Evolutionary conservation across 2,329 filamentous ascomycete genomes (phyloP), one percentile per base, ranked within the genome.

Genomic region (Monilinia polystroma): DNA sequence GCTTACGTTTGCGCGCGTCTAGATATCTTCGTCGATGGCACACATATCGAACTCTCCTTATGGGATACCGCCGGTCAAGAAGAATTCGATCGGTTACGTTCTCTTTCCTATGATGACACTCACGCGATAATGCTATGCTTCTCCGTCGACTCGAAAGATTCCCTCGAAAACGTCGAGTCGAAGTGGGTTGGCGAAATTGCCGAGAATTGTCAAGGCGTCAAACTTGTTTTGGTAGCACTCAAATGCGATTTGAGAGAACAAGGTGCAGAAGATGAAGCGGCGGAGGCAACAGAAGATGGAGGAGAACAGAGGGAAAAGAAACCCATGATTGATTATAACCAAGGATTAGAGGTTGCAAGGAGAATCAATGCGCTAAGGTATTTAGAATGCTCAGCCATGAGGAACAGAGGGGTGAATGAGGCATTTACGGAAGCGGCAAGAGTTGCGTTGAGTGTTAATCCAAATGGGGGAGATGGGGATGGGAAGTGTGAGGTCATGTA

Each of bases 51-150:
- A 79, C 85, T 99, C 66, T 97, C 94, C 68, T 85, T 99, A 68
- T 99, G 95, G 95, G 95, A 99, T 79, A 99, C 95, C 0, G 95
- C 95, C 51, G 95, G 95, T 35, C 95, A 99, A 81, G 95, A 99
- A 83, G 95, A 99, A 85, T 99, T 98, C 81, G 95, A 99, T 80
- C 89, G 95, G 64, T 82, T 99, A 79, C 91, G 95, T 76, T 96
- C 93, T 71, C 87, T 99, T 66, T 97, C 93, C 60, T 99, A 99
- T 80, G 95, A 89, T 72, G 95, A 99, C 77, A 99, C 95, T 64
- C 95, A 99, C 77, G 88, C 96, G 55, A 97, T 99, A 75, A 97
- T 99, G 90, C 91, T 99, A 73, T 99, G 95, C 83, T 99, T 98
- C 81, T 95, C 91, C 74, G 91, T 98, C 77, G 95, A 99, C 80